Percentiles rank a stretch among this genome's conserved stretches.
Conservation (phyloP, 495 filamentous ascomycete species). For the Penicillium waksmanii region DNA sequence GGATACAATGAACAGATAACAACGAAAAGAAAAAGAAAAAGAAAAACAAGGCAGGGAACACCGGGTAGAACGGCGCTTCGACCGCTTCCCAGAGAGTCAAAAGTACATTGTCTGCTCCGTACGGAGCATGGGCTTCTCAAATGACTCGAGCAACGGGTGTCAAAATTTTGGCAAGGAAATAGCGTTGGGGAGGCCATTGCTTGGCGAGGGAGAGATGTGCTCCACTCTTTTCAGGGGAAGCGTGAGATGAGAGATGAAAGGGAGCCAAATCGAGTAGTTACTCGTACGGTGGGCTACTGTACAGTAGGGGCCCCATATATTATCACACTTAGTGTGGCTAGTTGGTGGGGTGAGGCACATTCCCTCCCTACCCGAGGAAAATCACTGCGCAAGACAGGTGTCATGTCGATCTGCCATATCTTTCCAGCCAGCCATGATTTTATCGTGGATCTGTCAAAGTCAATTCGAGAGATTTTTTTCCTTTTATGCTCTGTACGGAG, state of each 20-base stretch:
- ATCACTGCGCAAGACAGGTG: background rate
- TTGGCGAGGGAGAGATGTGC: background rate
- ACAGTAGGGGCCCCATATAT: background rate
- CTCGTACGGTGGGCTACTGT: too few relatives aligned
- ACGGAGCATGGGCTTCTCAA: too few relatives aligned
- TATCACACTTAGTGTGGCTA: background rate
- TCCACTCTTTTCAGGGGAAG: conserved; percentile 4
- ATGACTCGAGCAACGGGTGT: background rate
- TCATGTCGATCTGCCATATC: conserved; percentile 2
- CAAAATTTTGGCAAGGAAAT: conserved; percentile 1
- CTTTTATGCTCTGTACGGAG: background rate
- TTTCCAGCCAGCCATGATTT: conserved; percentile 4
- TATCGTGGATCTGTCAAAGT: background rate
- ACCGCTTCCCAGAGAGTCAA: background rate
- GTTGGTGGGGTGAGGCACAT: background rate
- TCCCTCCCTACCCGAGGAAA: background rate
- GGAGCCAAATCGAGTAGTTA: too few relatives aligned
- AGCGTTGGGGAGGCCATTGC: conserved; percentile 1
- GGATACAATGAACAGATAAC: too few relatives aligned
- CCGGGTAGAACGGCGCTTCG: background rate
- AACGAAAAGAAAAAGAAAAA: too few relatives aligned
- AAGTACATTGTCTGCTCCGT: background rate
- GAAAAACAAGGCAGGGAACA: too few relatives aligned
- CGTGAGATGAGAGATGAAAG: background rate
- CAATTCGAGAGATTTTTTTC: background rate